These are phyloP conservation scores for Cladobotryum mycophilum DNA, from an alignment of 2,329 filamentous ascomycete genomes.

Conservation along the genomic window DNA sequence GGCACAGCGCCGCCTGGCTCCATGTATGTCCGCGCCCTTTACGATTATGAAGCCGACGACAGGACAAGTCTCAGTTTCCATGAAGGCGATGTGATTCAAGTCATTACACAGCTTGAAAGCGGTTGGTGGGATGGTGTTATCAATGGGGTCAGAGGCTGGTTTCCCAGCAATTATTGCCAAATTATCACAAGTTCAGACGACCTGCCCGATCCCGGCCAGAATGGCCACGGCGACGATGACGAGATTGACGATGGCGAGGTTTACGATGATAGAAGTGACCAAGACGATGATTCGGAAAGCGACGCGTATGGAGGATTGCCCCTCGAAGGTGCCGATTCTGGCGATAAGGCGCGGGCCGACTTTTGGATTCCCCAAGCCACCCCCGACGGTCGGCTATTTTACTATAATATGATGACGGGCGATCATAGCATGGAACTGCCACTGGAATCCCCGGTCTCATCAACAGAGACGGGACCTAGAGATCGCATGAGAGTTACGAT, in stretches of 20 bases:
- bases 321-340: constrained; percentile 57
- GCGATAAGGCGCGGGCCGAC: constrained; percentile 76
- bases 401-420: constrained; percentile 96
- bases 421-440: constrained; percentile 93
- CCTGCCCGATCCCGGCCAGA: constrained; percentile 54
- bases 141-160: constrained; percentile 94
- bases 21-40: constrained; percentile 91
- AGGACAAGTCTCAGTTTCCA: constrained; percentile 94
- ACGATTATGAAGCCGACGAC: constrained; percentile 97
- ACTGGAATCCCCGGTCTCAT: constrained; percentile 77
- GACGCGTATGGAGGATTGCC: constrained; percentile 57
- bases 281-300: constrained; percentile 57
- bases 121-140: constrained; percentile 99
- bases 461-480: constrained; percentile 75
- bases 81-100: constrained; percentile 94
- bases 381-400: constrained; percentile 85
- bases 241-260: constrained; percentile 57
- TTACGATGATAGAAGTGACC: constrained; percentile 63
- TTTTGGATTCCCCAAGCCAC: constrained; percentile 99
- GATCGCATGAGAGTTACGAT: constrained; percentile 85
- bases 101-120: constrained; percentile 95
- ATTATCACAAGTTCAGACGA: constrained; percentile 74
- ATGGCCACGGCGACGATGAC: constrained; percentile 51
- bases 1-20: constrained; percentile 56
- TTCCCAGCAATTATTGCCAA: constrained; percentile 97